A percentile compares a stretch with the other conserved stretches of the same genome.
These are phyloP conservation scores for Purpureocillium takamizusanense DNA, from an alignment of 2,329 filamentous ascomycete genomes.

Conservation along the genomic window DNA sequence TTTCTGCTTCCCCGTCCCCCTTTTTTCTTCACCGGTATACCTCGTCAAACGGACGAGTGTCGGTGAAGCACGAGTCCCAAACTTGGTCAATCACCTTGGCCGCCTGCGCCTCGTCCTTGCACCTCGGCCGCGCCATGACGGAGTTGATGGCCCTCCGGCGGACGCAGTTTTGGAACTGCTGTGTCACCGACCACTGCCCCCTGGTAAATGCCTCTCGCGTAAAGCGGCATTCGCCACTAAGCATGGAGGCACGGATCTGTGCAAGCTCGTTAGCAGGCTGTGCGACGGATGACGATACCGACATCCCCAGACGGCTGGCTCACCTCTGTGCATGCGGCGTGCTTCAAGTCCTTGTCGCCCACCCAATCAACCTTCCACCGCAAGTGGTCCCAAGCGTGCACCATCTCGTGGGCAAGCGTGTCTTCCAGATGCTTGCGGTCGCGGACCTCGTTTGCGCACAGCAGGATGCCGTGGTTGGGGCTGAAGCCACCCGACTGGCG, in stretches of 20 bases:
- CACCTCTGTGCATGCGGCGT: slow-evolving; percentile 92
- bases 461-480: slow-evolving; percentile 74
- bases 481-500: slow-evolving; percentile 73
- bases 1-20: not conserved
- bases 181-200: slow-evolving; percentile 79
- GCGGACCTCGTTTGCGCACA: slow-evolving; percentile 87
- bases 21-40: slow-evolving; percentile 76
- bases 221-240: slow-evolving; percentile 92
- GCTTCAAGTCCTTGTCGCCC: slow-evolving; percentile 63
- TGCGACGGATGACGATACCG: too few relatives aligned
- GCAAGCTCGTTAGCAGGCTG: not conserved
- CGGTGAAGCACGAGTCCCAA: slow-evolving; percentile 95
- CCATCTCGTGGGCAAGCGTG: slow-evolving; percentile 93
- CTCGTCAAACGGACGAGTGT: slow-evolving; percentile 93
- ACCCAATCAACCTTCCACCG: slow-evolving; percentile 82
- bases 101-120: slow-evolving; percentile 80
- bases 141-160: slow-evolving; percentile 70
- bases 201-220: slow-evolving; percentile 75
- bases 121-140: slow-evolving; percentile 67
- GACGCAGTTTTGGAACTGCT: slow-evolving; percentile 92
- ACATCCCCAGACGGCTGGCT: slow-evolving; percentile 5
- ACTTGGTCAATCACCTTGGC: slow-evolving; percentile 87
- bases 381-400: slow-evolving; percentile 91
- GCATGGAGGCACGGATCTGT: slow-evolving; percentile 82
- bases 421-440: slow-evolving; percentile 81